Conservation (phyloP, 2,329 filamentous ascomycete genomes). For the Hypoxylon sp. region DNA sequence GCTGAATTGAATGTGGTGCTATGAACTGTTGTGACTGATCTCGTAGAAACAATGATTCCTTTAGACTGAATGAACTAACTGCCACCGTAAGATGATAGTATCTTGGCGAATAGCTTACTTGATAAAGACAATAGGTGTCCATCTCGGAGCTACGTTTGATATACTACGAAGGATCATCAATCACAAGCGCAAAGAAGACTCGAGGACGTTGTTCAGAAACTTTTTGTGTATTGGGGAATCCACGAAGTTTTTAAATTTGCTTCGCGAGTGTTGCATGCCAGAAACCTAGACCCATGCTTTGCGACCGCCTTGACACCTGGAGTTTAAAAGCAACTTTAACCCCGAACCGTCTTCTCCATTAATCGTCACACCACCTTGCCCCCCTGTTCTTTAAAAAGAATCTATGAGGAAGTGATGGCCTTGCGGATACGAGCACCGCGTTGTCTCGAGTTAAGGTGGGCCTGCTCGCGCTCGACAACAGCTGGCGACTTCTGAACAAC, state of each 20-base stretch:
- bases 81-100: too few relatives aligned
- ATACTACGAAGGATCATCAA: background rate
- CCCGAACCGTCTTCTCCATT: conserved; percentile 50
- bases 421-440: conserved; percentile 78
- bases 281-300: conserved; percentile 57
- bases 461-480: conserved; percentile 73
- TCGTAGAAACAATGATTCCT: background rate
- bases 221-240: conserved; percentile 52
- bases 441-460: conserved; percentile 90
- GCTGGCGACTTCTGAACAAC: conserved; percentile 89
- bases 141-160: too few relatives aligned
- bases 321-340: conserved; percentile 55
- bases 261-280: conserved; percentile 56
- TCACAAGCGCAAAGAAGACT: conserved; percentile 4
- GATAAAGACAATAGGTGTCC: background rate
- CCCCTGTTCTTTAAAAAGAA: conserved; percentile 24
- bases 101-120: background rate
- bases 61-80: background rate
- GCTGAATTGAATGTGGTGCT: background rate
- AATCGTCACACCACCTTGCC: conserved; percentile 49
- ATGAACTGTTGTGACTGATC: background rate
- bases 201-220: conserved; percentile 45
- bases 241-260: conserved; percentile 49
- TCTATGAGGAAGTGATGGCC: conserved; percentile 76
- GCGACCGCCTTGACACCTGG: conserved; percentile 58